Base-by-base conservation (phyloP, 164 flowering plant species). In the Vitis riparia region DNA sequence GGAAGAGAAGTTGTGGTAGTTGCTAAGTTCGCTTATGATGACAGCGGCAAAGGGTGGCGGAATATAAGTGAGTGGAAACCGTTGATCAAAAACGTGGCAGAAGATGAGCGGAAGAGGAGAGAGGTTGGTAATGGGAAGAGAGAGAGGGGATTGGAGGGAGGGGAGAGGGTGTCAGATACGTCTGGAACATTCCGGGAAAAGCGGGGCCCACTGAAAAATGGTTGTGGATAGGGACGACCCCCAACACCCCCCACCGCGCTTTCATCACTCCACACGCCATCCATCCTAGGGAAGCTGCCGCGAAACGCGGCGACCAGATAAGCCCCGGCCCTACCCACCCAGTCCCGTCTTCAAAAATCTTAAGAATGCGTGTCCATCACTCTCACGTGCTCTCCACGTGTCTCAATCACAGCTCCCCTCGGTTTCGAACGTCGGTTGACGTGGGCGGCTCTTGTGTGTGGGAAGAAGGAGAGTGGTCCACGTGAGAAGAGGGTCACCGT, bases 141-240 rank as follows among this genome's bases (percentile, higher is more conserved):
- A 23, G 27, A 23, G 27, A 23, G 27, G 27, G 27, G 27, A 23
- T 23, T 23, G 27, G 27, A 23, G 44, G 44, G 44, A 32, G 44
- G 44, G 7, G 62, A 11, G 17, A 61, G 75, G 29, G 69, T 68
- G 73, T 49, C 49, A 61, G 66, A 59, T 59, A 71, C 72, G 78
- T 68, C 55, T 59, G 59, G 79, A 72, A 76, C 79, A 76, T 76
- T 76, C 76, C 73, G 68, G 8, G 23, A 13, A 37, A 32, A 1
- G 62, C 9, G 57, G 72, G 72, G 5, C 75, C 71, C 52, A 17
- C 32, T 37, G 0, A 37, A 5, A 1, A 7, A 49, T 14, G 29
- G 73, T 66, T 78, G 17, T 69, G 78, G 81, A 72, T 78, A 75
- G 67, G 74, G 76, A 73, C 74, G 79, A 75, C 19, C 51, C 56